Percentiles rank a stretch among this genome's conserved stretches.
phyloP scores from a whole-genome alignment of 2,329 filamentous ascomycete species.

The Penicillium sp. region DNA sequence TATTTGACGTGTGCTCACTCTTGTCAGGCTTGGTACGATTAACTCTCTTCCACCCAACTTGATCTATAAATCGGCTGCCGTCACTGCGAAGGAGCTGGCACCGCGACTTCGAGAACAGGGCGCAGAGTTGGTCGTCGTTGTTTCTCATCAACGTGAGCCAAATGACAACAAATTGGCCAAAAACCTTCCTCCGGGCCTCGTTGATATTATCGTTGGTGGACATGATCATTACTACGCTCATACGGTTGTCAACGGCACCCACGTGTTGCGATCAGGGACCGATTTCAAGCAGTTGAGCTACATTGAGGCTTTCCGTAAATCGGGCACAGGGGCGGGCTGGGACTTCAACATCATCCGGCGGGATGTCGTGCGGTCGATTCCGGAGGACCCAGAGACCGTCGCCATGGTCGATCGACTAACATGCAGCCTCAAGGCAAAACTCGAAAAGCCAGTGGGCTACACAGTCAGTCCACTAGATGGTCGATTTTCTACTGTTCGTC shows the following conservation, averaged over 20 bases:
- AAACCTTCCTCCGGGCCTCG: constrained; percentile 67
- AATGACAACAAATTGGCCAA: constrained; percentile 85
- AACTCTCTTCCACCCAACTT: constrained; percentile 81
- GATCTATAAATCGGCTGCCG: constrained; percentile 76
- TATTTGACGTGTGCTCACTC: constrained; percentile 4
- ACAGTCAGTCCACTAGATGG: constrained; percentile 81
- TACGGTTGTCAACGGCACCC: constrained; percentile 73
- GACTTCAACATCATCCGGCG: constrained; percentile 75
- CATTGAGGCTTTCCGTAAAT: constrained; percentile 70
- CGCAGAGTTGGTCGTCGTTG: constrained; percentile 77
- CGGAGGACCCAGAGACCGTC: constrained; percentile 63
- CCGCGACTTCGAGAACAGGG: constrained; percentile 73
- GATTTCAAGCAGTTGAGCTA: constrained; percentile 94
- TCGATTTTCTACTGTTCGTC: constrained; percentile 79
- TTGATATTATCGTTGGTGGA: constrained; percentile 84
- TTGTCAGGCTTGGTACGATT: constrained; percentile 71
- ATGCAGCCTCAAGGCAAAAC: constrained; percentile 70
- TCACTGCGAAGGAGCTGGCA: constrained; percentile 74
- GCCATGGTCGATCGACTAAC: constrained; percentile 70
- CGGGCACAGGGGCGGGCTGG: constrained; percentile 60
- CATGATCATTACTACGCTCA: constrained; percentile 91
- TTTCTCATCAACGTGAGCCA: constrained; percentile 84
- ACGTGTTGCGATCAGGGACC: constrained; percentile 82
- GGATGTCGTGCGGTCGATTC: constrained; percentile 70
- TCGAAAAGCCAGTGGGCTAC: constrained; percentile 82